phyloP scores from a whole-genome alignment of 2,329 filamentous ascomycete species.

The Cryphonectria nitschkei region DNA sequence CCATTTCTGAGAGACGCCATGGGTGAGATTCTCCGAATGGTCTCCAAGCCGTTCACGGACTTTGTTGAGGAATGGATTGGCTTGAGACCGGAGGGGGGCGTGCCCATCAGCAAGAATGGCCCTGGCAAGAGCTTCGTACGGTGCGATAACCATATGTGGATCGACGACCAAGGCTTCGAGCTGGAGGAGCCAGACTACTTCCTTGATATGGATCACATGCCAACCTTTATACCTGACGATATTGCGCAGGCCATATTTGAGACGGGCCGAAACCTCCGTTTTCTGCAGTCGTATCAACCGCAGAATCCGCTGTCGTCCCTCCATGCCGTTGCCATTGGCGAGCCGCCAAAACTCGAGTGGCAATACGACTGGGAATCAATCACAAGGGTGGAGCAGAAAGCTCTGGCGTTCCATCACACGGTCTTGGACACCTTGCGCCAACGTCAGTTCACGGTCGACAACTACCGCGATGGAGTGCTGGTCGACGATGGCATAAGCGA shows the following conservation, averaged over 20 bases:
- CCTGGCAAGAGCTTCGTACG: constrained; percentile 63
- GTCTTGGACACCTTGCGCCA: constrained; percentile 40
- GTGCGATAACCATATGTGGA: constrained; percentile 55
- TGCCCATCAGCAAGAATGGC: constrained; percentile 55
- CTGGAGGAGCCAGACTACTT: constrained; percentile 62
- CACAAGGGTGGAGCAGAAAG: constrained; percentile 63
- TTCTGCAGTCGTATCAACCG: constrained; percentile 72
- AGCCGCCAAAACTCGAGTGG: constrained; percentile 66
- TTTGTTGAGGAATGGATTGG: constrained; percentile 75
- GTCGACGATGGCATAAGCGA: neutral
- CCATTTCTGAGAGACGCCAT: constrained; percentile 65
- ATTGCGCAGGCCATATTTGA: constrained; percentile 76
- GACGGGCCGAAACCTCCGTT: constrained; percentile 74
- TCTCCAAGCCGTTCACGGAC: constrained; percentile 41
- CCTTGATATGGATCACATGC: constrained; percentile 68
- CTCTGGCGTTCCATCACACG: constrained; percentile 54
- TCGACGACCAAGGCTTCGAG: constrained; percentile 63
- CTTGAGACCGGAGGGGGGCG: constrained; percentile 60
- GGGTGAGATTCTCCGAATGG: constrained; percentile 61
- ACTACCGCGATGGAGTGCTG: neutral
- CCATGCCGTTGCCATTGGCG: constrained; percentile 48
- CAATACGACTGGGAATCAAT: constrained; percentile 74
- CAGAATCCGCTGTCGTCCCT: constrained; percentile 64
- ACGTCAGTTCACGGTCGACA: constrained; percentile 8
- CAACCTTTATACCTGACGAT: constrained; percentile 71